Evolutionary conservation across 2,329 filamentous ascomycete genomes (phyloP), one percentile per base, ranked within the genome.

Genomic region (Fusarium udum): DNA sequence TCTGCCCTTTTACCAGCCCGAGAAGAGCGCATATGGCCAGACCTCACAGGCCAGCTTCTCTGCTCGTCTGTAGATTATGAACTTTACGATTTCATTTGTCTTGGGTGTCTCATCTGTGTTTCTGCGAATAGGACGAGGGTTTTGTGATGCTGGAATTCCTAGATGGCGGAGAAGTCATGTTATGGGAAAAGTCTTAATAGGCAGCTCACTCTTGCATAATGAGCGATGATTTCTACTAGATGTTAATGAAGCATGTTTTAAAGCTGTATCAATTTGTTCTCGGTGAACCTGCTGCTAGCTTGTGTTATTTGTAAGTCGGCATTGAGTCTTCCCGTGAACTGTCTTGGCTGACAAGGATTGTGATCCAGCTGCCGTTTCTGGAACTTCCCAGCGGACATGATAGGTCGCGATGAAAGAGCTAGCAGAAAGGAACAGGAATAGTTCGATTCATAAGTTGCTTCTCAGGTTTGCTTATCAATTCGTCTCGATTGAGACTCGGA

Each of bases 1-100:
- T 4, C 88, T 89, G 52, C 85, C 88, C 3, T 45, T 78, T 13
- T 75, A 78, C 24, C 63, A 76, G 63, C 67, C 71, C 6, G 62
- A 73, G 49, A 68, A 52, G 39, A 73, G 71, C 13, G 67, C 71
- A 2, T 73, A 73, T n/a, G 71, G 71, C 15, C 57, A 73, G 32
- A 59, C 5, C 9, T 10, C 46, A 3, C 28, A 48, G 26, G 13
- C 61, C 31, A 73, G 40, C 37, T 67, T 73, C 48, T 71, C 70
- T 18, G 57, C 71, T 56, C 71, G 71, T 4, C 62, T 73, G 13
- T 73, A 73, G 37, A 56, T 62, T 65, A 56, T 55, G 59, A 70
- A 15, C n/a, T 49, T 40, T 55, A 61, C 48, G 70, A 64, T 31
- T 40, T 57, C 18, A 5, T 45, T 45, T 65, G 56, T 61, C 26